Base-by-base conservation (phyloP, 768 basidiomycete genomes). In the Naganishia antarctica region DNA sequence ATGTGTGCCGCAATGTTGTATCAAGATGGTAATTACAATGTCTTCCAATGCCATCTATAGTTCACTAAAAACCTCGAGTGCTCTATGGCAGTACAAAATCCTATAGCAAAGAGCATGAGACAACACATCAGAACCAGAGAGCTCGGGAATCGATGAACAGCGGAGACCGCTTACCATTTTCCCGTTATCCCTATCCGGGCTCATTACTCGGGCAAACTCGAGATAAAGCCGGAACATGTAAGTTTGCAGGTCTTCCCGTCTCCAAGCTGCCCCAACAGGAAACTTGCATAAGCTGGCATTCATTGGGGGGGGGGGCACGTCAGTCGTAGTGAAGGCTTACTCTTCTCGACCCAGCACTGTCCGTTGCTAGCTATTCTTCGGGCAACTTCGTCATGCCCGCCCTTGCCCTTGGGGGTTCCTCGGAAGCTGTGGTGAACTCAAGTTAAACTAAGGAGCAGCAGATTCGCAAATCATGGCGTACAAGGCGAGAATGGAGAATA, bases 391-490 rank as follows among this genome's bases (percentile, higher is more conserved):
- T 79, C 78, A 61, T 79, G 78, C 7, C 69, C 68, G 31, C 74
- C 75, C 59, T 70, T 70, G 23, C 72, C 73, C 18, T 66, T 68
- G 0, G 76, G 75, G 29, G 76, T 71, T 26, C 78, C 78, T 29
- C 76, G 73, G 74, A 79, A 79, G 74, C 76, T 78, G 60, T 29
- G n/a, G n/a, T n/a, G n/a, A n/a, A n/a, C n/a, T n/a, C n/a, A n/a
- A n/a, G n/a, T n/a, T n/a, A n/a, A n/a, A n/a, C n/a, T n/a, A n/a
- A n/a, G n/a, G n/a, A n/a, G n/a, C n/a, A n/a, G n/a, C n/a, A n/a
- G n/a, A n/a, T n/a, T n/a, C n/a, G n/a, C n/a, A n/a, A n/a, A 41
- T 26, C 18, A n/a, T 12, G 4, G 71, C 76, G 65, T 60, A 78
- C 76, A 79, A 79, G 15, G 78, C 71, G 69, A 79, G 69, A 65